Evolutionary conservation across 2,329 filamentous ascomycete genomes (phyloP).

Genomic region (Pseudogymnoascus sp.): DNA sequence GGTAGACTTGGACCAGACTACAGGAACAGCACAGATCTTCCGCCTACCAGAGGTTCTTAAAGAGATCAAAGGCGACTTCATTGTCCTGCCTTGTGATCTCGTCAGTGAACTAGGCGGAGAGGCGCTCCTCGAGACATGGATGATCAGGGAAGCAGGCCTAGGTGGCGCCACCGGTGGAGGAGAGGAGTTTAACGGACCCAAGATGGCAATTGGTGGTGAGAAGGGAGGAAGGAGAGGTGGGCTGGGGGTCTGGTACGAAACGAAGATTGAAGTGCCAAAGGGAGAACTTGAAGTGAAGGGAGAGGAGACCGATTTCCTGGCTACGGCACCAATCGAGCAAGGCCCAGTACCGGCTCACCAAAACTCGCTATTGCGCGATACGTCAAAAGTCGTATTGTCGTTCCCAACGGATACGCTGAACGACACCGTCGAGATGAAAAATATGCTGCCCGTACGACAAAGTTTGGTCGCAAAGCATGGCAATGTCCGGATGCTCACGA

Average conservation of each 20-base stretch:
- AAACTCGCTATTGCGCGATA: conserved; percentile 55
- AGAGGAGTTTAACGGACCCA: conserved; percentile 32
- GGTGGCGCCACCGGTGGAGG: conserved; percentile 47
- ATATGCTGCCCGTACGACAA: conserved; percentile 65
- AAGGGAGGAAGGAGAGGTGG: conserved; percentile 62
- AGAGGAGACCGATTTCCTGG: conserved; percentile 89
- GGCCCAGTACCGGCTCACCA: conserved; percentile 49
- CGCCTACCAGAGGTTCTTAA: conserved; percentile 72
- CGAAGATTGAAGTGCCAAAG: conserved; percentile 40
- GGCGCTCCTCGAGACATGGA: conserved; percentile 80
- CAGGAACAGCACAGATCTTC: conserved; percentile 81
- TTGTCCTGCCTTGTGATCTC: conserved; percentile 86
- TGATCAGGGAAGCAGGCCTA: conserved; percentile 70
- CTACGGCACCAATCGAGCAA: conserved; percentile 58
- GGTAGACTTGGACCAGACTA: conserved; percentile 66
- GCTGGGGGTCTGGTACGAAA: conserved; percentile 85
- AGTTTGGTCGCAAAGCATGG: conserved; percentile 67
- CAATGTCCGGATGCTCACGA: conserved; percentile 69
- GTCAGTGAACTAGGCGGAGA: conserved; percentile 84
- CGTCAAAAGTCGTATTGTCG: conserved; percentile 75
- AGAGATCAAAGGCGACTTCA: conserved; percentile 75
- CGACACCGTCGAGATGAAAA: conserved; percentile 69
- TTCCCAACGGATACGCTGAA: conserved; percentile 85
- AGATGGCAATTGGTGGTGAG: conserved; percentile 44
- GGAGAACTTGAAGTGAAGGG: conserved; percentile 69